phyloP scores from a whole-genome alignment of 1,139 yeast species.

The Yamadazyma blattariae region DNA sequence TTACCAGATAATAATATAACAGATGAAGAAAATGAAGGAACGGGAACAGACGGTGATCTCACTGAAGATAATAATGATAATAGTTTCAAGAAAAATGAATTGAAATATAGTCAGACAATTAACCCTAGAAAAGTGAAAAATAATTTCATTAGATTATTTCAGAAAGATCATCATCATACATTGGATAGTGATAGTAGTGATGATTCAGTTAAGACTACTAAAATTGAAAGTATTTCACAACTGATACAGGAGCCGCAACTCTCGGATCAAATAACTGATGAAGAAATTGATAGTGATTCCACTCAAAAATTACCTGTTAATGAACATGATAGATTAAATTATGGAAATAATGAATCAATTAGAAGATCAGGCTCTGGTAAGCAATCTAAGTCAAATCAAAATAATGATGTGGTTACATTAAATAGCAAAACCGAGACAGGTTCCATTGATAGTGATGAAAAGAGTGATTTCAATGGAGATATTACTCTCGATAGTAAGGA shows the following conservation, averaged over 20 bases:
- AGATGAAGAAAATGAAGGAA: neutral
- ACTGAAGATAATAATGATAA: neutral
- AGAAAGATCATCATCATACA: slow-evolving; percentile 8
- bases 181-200: slow-evolving; percentile 12
- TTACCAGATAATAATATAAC: slow-evolving; percentile 1
- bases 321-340: no score
- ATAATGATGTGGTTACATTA: slow-evolving; percentile 26
- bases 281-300: slow-evolving; percentile 12
- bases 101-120: slow-evolving; percentile 5
- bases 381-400: no score
- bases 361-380: no score
- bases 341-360: no score
- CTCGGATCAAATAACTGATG: slow-evolving; percentile 1
- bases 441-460: slow-evolving; percentile 1
- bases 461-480: slow-evolving; percentile 5
- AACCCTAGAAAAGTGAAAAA: slow-evolving; percentile 9
- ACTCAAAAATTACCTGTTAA: slow-evolving; percentile 14
- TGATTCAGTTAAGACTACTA: slow-evolving; percentile 14
- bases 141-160: slow-evolving; percentile 12
- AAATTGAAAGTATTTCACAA: neutral
- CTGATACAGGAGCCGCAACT: neutral
- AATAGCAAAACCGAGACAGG: slow-evolving; percentile 24
- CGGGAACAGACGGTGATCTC: neutral
- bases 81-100: neutral
- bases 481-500: slow-evolving; percentile 9